Percentiles rank a stretch among this genome's conserved stretches.
Evolutionary conservation across 148 eudicot species (phyloP).

Genomic region (Diospyros lotus): DNA sequence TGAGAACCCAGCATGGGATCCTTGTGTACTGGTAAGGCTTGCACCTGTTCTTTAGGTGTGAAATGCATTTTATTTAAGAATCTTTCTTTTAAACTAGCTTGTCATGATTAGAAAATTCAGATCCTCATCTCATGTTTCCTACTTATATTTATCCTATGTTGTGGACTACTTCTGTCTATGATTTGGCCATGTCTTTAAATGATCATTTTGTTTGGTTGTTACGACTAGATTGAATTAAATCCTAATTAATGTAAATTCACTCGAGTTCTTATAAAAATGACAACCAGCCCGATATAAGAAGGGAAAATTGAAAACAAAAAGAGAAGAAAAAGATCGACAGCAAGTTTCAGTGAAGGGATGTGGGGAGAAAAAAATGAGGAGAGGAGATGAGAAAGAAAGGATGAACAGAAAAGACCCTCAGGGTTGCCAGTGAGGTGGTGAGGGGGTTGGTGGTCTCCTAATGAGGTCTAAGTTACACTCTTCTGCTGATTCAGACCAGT

Average conservation of each 20-base stretch:
- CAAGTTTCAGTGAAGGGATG: slow-evolving; percentile 3
- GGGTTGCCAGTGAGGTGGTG: neutral
- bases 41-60: slow-evolving; percentile 3
- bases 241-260: neutral
- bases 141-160: neutral
- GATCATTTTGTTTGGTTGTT: neutral
- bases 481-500: neutral
- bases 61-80: slow-evolving; percentile 2
- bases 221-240: neutral
- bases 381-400: neutral
- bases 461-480: neutral
- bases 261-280: neutral
- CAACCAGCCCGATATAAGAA: neutral
- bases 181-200: neutral
- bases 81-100: neutral
- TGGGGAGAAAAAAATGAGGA: too few relatives aligned
- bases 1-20: slow-evolving; percentile 74
- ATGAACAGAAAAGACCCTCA: neutral
- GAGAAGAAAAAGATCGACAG: neutral
- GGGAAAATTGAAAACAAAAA: neutral
- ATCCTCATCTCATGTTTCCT: neutral
- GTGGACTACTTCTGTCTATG: neutral
- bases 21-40: slow-evolving; percentile 74
- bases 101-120: neutral
- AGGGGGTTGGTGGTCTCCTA: neutral